These are phyloP conservation scores for Camillea tinctor DNA, from an alignment of 2,329 filamentous ascomycete species.

Conservation along the genomic window DNA sequence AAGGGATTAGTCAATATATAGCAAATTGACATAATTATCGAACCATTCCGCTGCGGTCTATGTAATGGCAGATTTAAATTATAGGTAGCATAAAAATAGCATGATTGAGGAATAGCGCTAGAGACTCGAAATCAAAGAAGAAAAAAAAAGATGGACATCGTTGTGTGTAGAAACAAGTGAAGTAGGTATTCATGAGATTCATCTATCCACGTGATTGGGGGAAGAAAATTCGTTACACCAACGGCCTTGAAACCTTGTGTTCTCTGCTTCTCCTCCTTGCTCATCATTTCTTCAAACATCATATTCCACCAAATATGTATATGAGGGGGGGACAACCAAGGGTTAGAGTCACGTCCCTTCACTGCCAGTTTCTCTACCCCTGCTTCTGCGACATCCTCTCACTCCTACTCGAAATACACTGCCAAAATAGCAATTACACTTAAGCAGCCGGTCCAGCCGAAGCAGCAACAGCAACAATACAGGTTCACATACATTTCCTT, in stretches of 20 bases:
- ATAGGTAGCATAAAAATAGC: no score
- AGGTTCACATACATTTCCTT: background rate
- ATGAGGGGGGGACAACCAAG: background rate
- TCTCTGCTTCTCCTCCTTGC: background rate
- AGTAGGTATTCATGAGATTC: background rate
- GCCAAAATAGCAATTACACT: conserved; percentile 16
- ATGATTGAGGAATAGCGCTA: no score
- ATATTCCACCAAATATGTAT: background rate
- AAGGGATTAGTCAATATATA: no score
- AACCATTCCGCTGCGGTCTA: no score
- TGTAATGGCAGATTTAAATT: no score
- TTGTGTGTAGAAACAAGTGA: background rate
- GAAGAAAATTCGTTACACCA: background rate
- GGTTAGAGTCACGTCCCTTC: background rate
- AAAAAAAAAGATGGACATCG: background rate
- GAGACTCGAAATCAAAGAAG: no score
- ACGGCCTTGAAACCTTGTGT: background rate
- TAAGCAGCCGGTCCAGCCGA: conserved; percentile 23
- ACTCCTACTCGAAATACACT: conserved; percentile 18
- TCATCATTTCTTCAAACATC: background rate
- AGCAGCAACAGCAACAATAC: conserved; percentile 11
- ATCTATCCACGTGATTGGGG: background rate
- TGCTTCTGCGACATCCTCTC: background rate
- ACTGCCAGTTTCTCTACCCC: background rate
- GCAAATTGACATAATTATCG: no score